phyloP scores from a whole-genome alignment of 2,329 filamentous ascomycete species.

The Tolypocladium tundrense region DNA sequence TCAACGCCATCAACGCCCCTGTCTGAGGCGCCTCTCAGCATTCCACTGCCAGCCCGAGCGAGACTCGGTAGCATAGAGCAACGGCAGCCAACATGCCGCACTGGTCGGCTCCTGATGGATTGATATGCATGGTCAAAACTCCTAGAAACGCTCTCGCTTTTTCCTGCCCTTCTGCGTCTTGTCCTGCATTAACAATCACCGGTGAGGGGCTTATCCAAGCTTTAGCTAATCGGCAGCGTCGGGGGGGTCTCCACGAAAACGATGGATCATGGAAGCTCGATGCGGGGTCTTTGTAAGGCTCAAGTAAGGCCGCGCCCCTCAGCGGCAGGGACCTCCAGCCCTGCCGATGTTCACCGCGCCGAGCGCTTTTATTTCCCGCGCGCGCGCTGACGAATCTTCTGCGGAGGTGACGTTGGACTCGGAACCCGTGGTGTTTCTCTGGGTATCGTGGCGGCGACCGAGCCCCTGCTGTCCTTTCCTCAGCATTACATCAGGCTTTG shows the following conservation, averaged over 20 bases:
- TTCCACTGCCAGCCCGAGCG: not conserved
- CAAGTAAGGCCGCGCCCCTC: not conserved
- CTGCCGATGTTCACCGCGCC: too few relatives aligned
- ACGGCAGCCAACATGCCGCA: not conserved
- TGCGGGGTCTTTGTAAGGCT: slow-evolving; percentile 1
- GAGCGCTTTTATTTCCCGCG: not conserved
- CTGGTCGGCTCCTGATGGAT: not conserved
- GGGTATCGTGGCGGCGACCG: too few relatives aligned
- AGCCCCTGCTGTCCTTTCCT: not conserved
- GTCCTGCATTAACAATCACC: not conserved
- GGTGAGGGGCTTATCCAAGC: not conserved
- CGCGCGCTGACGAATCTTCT: not conserved
- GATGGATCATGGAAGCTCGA: not conserved
- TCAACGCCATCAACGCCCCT: not conserved
- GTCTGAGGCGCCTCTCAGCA: not conserved
- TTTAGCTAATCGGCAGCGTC: not conserved
- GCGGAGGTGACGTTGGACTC: not conserved
- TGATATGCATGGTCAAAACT: not conserved
- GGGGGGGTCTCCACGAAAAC: not conserved
- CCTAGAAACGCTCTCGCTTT: not conserved
- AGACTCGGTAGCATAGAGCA: not conserved
- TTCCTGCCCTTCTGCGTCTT: not conserved
- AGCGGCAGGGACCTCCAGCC: not conserved
- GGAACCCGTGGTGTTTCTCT: too few relatives aligned
- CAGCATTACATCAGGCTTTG: not conserved